Percentiles rank a stretch among this genome's conserved stretches.
These are phyloP conservation scores for Glomus cerebriforme DNA, from an alignment of 192 early-diverging fungal genomes.

Conservation along the genomic window DNA sequence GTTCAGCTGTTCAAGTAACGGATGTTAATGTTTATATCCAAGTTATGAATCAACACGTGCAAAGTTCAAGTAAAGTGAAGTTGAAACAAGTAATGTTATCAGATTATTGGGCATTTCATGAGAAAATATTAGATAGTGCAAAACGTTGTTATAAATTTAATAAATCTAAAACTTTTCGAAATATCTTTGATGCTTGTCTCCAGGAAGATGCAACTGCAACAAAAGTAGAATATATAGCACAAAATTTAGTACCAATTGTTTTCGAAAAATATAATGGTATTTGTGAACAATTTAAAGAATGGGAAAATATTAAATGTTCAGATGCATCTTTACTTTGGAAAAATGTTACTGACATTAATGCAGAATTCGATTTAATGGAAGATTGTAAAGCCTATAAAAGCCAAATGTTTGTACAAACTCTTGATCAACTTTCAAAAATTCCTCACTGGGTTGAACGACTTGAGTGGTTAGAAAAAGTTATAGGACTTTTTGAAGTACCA, in stretches of 20 bases:
- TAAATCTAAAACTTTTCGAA: slow-evolving; percentile 1
- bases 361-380: slow-evolving; percentile 4
- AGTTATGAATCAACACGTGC: background rate
- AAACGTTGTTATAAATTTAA: background rate
- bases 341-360: slow-evolving; percentile 10
- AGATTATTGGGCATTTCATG: background rate
- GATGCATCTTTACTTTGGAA: slow-evolving; percentile 8
- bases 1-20: too few relatives aligned
- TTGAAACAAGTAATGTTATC: background rate
- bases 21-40: background rate
- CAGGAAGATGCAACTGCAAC: background rate
- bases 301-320: slow-evolving; percentile 4
- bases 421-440: background rate
- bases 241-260: background rate
- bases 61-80: background rate
- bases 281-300: slow-evolving; percentile 2
- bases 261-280: background rate
- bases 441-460: background rate
- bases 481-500: background rate
- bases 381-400: background rate
- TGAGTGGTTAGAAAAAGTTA: background rate
- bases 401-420: background rate
- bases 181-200: slow-evolving; percentile 15
- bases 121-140: background rate
- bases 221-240: background rate